Evolutionary conservation across 2,329 filamentous ascomycete species (phyloP).

Genomic region (Aspergillus aculeatinus): DNA sequence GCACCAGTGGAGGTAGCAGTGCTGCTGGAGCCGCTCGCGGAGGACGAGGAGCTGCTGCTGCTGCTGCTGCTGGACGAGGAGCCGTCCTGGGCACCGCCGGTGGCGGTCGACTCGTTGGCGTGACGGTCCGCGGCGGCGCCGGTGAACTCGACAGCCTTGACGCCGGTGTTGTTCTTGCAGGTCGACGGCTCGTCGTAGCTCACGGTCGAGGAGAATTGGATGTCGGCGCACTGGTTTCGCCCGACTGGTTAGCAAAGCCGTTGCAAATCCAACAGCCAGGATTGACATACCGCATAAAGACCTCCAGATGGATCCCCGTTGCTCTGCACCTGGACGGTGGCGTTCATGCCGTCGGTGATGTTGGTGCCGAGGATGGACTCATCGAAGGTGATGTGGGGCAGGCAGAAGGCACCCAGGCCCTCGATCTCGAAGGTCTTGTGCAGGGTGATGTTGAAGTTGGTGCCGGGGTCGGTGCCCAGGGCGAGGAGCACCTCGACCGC

Average conservation of each 20-base stretch:
- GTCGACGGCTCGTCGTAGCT: slow-evolving; percentile 44
- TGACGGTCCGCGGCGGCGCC: slow-evolving; percentile 39
- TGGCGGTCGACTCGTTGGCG: slow-evolving; percentile 45
- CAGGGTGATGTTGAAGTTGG: slow-evolving; percentile 69
- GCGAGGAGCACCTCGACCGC: slow-evolving; percentile 56
- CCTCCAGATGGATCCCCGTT: slow-evolving; percentile 58
- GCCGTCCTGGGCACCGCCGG: slow-evolving; percentile 33
- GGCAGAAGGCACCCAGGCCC: slow-evolving; percentile 65
- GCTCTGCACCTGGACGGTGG: slow-evolving; percentile 68
- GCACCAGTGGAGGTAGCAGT: slow-evolving; percentile 28
- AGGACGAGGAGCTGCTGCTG: slow-evolving; percentile 12
- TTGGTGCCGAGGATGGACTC: slow-evolving; percentile 40
- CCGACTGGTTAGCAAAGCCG: neutral
- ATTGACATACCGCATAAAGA: slow-evolving; percentile 62
- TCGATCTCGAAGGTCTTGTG: slow-evolving; percentile 60
- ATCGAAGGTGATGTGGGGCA: slow-evolving; percentile 54
- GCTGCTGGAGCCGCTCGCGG: slow-evolving; percentile 7
- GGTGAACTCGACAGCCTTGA: slow-evolving; percentile 49
- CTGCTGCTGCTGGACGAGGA: slow-evolving; percentile 14
- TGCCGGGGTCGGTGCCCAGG: slow-evolving; percentile 52
- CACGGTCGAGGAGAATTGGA: slow-evolving; percentile 61
- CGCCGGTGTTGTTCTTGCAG: slow-evolving; percentile 60
- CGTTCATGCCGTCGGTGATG: slow-evolving; percentile 60
- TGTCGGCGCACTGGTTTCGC: slow-evolving; percentile 64
- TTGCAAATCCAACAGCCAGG: neutral